Percentiles rank a stretch among this genome's conserved stretches.
These are phyloP conservation scores for Truncatella angustata DNA, from an alignment of 2,329 filamentous ascomycete species.

Conservation along the genomic window DNA sequence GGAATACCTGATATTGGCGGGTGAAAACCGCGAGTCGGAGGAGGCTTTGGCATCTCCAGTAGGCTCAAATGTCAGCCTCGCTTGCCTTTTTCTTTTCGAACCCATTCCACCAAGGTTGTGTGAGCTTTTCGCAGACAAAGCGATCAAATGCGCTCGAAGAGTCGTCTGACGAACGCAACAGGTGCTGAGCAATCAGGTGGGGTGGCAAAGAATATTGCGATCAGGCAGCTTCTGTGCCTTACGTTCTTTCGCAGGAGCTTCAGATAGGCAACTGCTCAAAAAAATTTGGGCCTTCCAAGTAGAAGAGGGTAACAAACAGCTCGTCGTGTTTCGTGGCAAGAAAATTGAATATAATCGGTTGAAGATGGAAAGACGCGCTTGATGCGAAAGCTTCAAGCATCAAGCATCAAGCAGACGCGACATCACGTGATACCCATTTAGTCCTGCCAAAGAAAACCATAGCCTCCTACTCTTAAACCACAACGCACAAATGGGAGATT, in stretches of 20 bases:
- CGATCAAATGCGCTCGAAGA: too few species aligned
- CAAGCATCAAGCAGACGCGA: not conserved
- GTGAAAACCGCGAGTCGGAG: constrained; percentile 18
- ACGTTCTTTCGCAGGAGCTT: too few species aligned
- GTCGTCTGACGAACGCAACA: too few species aligned
- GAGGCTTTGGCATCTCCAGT: constrained; percentile 19
- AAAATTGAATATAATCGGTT: too few species aligned
- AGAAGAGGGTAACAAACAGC: too few species aligned
- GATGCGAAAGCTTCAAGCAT: not conserved
- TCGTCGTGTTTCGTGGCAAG: too few species aligned
- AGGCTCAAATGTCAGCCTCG: constrained; percentile 30
- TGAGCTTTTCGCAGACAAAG: too few species aligned
- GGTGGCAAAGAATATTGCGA: not conserved
- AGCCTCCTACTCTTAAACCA: too few species aligned
- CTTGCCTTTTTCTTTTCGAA: constrained; percentile 24
- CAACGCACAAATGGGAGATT: too few species aligned
- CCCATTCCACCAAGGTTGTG: too few species aligned
- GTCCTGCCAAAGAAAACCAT: not conserved
- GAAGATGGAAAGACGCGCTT: not conserved
- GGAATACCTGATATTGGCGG: constrained; percentile 27
- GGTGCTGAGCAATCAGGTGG: not conserved
- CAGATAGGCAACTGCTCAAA: too few species aligned
- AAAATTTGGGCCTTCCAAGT: too few species aligned
- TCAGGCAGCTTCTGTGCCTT: not conserved
- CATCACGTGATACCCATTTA: constrained; percentile 4